These are phyloP conservation scores for Penicillium mononematosum DNA, from an alignment of 495 filamentous ascomycete species.

Conservation along the genomic window DNA sequence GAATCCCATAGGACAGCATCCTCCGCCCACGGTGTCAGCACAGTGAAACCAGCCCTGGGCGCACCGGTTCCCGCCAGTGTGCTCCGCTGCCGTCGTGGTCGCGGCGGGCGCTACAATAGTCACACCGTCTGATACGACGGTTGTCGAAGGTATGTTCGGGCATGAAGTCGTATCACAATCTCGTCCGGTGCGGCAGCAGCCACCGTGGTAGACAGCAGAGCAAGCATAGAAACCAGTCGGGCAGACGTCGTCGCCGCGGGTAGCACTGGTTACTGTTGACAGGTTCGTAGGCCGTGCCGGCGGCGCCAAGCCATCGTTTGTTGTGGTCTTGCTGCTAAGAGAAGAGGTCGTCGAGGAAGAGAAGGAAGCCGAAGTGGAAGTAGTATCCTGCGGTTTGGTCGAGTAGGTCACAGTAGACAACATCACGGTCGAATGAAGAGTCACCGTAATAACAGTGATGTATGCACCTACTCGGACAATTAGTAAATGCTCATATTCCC, in stretches of 20 bases:
- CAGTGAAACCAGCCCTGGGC: conserved; percentile 79
- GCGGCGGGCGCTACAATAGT: conserved; percentile 65
- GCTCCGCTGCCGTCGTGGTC: conserved; percentile 36
- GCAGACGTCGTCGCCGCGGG: conserved; percentile 38
- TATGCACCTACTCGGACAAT: conserved; percentile 36
- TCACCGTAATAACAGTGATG: conserved; percentile 48
- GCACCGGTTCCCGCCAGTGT: conserved; percentile 44
- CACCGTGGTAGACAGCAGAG: conserved; percentile 62
- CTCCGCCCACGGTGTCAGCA: conserved; percentile 61
- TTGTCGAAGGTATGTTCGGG: conserved; percentile 58
- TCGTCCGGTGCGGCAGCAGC: conserved; percentile 79
- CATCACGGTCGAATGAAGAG: conserved; percentile 43
- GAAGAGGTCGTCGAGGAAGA: conserved; percentile 15
- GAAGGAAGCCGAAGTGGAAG: conserved; percentile 21
- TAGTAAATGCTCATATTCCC: background rate
- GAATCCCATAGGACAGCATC: conserved; percentile 77
- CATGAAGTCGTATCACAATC: conserved; percentile 75
- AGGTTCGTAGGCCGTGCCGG: conserved; percentile 54
- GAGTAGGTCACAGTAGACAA: conserved; percentile 43
- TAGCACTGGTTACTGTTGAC: conserved; percentile 27
- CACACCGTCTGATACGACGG: conserved; percentile 58
- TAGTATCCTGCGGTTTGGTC: conserved; percentile 31
- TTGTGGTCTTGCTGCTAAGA: conserved; percentile 4
- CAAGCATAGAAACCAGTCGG: conserved; percentile 78
- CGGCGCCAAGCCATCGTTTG: conserved; percentile 36